Conservation (phyloP, 2,329 filamentous ascomycete genomes). For the Alternaria tenuissima region DNA sequence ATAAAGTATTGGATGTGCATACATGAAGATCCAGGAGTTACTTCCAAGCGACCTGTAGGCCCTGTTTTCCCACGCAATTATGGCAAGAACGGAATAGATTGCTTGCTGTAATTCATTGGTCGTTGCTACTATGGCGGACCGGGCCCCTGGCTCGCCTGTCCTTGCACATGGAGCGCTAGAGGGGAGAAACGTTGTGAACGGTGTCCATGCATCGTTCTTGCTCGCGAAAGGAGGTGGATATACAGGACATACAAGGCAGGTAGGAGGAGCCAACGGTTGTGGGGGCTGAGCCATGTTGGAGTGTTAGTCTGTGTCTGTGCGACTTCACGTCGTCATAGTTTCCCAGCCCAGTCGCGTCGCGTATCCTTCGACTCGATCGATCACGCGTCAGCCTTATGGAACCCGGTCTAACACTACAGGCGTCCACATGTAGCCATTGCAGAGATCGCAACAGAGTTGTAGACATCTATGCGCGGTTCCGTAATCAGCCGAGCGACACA, state of each 20-base stretch:
- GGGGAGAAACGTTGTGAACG: not conserved
- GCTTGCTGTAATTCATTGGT: not conserved
- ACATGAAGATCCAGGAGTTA: not conserved
- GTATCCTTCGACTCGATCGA: not conserved
- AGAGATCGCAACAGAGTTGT: not conserved
- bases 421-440: not conserved
- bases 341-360: not conserved
- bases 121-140: not conserved
- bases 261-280: not conserved
- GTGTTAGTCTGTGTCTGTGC: not conserved
- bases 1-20: not conserved
- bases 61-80: not conserved
- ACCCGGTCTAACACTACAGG: not conserved
- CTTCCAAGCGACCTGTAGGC: conserved; percentile 3
- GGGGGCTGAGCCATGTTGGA: not conserved
- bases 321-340: not conserved
- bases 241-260: not conserved
- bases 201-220: not conserved
- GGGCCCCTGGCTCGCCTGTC: not conserved
- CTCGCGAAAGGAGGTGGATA: not conserved
- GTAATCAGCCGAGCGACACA: not conserved
- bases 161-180: not conserved
- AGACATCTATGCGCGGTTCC: not conserved
- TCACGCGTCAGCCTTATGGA: not conserved
- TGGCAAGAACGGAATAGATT: not conserved